phyloP scores from a whole-genome alignment of 805 yeast genomes.

The Myxozyma mucilagina region DNA sequence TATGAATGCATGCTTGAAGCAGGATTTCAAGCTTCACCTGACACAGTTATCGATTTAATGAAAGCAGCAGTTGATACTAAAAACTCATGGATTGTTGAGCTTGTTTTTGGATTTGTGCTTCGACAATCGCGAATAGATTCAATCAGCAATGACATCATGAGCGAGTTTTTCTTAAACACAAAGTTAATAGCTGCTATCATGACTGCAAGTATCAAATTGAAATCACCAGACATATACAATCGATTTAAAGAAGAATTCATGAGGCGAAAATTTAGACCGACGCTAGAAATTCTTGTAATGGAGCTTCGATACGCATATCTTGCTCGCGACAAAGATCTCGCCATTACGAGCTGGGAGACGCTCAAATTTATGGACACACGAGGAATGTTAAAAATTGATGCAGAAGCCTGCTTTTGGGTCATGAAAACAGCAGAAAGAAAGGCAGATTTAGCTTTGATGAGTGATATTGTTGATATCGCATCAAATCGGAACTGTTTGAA shows the following conservation, averaged over 20 bases:
- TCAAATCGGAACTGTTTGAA: not conserved
- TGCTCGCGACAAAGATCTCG: slow-evolving; percentile 1
- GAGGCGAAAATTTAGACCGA: slow-evolving; percentile 8
- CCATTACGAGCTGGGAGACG: slow-evolving; percentile 13
- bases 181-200: slow-evolving; percentile 12
- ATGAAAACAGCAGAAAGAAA: slow-evolving; percentile 7
- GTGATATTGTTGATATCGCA: slow-evolving; percentile 12
- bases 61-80: slow-evolving; percentile 3
- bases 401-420: slow-evolving; percentile 15
- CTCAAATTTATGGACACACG: slow-evolving; percentile 1
- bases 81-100: slow-evolving; percentile 7
- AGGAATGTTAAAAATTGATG: not conserved
- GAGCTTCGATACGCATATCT: slow-evolving; percentile 22
- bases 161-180: slow-evolving; percentile 9
- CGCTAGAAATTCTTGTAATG: slow-evolving; percentile 7
- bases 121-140: slow-evolving; percentile 4
- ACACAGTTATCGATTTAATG: slow-evolving; percentile 6
- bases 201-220: slow-evolving; percentile 17
- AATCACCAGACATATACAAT: slow-evolving; percentile 5
- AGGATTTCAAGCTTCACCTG: slow-evolving; percentile 19
- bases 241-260: slow-evolving; percentile 17
- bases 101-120: slow-evolving; percentile 6
- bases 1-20: slow-evolving; percentile 18
- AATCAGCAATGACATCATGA: slow-evolving; percentile 2
- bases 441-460: not conserved